Conservation (phyloP, 169 alveolate genomes). For the Cryptosporidium sp. region DNA sequence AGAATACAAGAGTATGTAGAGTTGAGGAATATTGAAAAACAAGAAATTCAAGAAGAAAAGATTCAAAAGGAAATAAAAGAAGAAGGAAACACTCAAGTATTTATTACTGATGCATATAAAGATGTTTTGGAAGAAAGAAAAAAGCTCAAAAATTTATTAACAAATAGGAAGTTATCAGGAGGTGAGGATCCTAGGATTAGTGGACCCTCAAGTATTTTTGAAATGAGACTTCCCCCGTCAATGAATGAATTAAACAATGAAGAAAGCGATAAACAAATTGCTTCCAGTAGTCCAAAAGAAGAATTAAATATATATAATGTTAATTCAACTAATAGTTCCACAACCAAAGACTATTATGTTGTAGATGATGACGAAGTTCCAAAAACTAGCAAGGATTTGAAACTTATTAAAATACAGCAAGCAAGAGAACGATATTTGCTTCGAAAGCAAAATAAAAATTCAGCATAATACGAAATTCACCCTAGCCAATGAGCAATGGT, state of each 20-base stretch:
- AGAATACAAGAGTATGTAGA: slow-evolving; percentile 37
- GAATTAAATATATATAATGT: not conserved
- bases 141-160: not conserved
- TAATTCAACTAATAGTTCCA: not conserved
- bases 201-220: not conserved
- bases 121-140: slow-evolving; percentile 35
- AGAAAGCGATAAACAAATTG: not conserved
- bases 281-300: not conserved
- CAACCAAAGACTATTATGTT: not conserved
- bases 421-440: slow-evolving; percentile 57
- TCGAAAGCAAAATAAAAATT: slow-evolving; percentile 11
- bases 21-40: slow-evolving; percentile 54
- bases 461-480: not conserved
- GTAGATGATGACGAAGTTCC: not conserved
- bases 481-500: not conserved
- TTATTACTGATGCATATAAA: slow-evolving; percentile 36
- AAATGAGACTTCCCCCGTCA: slow-evolving; percentile 11
- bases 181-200: not conserved
- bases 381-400: not conserved
- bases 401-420: slow-evolving; percentile 20
- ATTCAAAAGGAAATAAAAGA: slow-evolving; percentile 52
- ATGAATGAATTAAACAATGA: not conserved
- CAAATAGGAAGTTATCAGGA: slow-evolving; percentile 1
- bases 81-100: slow-evolving; percentile 27
- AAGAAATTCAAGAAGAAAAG: slow-evolving; percentile 61